These are phyloP conservation scores for Penicillium waksmanii DNA, from an alignment of 495 filamentous ascomycete species.

Conservation along the genomic window DNA sequence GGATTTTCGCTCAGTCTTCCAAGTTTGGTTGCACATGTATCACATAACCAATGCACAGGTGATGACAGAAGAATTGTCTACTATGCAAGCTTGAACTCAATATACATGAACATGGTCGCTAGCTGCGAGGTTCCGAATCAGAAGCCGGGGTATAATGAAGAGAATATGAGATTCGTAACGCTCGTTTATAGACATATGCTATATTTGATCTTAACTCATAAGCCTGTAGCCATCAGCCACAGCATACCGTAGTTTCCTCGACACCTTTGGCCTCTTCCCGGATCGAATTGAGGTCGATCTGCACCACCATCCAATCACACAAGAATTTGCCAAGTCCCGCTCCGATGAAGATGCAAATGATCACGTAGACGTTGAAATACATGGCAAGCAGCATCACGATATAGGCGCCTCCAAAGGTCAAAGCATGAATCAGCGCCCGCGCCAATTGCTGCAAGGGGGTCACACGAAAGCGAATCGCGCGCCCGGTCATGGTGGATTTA, in stretches of 20 bases:
- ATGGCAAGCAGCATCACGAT: conserved; percentile 67
- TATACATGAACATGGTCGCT: too few relatives aligned
- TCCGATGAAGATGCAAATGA: conserved; percentile 63
- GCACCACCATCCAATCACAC: conserved; percentile 52
- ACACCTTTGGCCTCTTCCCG: conserved; percentile 10
- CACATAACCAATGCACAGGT: too few relatives aligned
- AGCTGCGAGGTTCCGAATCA: too few relatives aligned
- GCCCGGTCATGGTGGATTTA: neutral
- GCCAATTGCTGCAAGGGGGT: conserved; percentile 58
- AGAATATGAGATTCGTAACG: neutral
- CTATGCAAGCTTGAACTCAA: too few relatives aligned
- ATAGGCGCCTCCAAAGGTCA: conserved; percentile 67
- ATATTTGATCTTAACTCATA: neutral
- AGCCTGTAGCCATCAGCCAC: conserved; percentile 18
- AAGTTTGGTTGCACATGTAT: too few relatives aligned
- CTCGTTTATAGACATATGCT: neutral
- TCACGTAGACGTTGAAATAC: conserved; percentile 65
- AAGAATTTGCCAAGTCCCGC: conserved; percentile 59
- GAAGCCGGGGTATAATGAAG: neutral
- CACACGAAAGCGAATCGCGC: conserved; percentile 43
- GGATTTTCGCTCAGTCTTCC: too few relatives aligned
- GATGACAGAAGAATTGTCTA: too few relatives aligned
- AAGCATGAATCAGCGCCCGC: conserved; percentile 59
- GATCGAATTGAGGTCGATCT: neutral
- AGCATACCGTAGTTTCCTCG: conserved; percentile 32